Evolutionary conservation across 805 yeast genomes (phyloP), one percentile per base, ranked within the genome.

Genomic region (Candida tibetensis): DNA sequence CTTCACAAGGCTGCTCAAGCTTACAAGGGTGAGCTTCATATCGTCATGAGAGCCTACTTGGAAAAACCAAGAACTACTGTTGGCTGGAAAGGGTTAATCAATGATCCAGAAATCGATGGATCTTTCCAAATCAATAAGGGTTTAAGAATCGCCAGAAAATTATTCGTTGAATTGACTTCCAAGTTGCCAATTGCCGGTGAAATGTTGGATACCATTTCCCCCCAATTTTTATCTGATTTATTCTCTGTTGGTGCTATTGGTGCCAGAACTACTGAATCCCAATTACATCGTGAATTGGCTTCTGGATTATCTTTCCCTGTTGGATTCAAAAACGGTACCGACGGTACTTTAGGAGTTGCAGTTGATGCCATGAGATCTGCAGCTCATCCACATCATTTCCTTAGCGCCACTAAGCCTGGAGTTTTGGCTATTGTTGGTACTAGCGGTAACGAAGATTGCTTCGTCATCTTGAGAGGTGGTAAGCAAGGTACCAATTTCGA

Each of bases 41-140:
- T 93, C 42, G 82, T 93, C 45, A 93, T 93, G 99, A 82, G 99
- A 69, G 98, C 98, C 3, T 93, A 93, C 71, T 74, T 93, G 56
- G 99, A 91, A 64, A 91, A 91, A 68, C 99, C 99, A 53, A 81
- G 99, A 69, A 91, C 99, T 36, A 91, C 98, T 19, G 98, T 93
- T 32, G 99, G 99, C 43, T 91, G 99, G 99, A 91, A 91, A 69
- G 99, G 99, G 51, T 74, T 91, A 49, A 93, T 91, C 55, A 91
- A 91, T 61, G 99, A 91, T 64, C 99, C 99, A 22, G 96, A 93
- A 55, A 83, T 91, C 53, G 95, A 91, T 63, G 87, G 87, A 44
- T 74, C 95, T 36, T 91, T 86, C 80, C 80, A 89, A 53, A 91
- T 91, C 62, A 91, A 91, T 74, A 90, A 91, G 68, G 99, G 99